Evolutionary conservation across 257 asterid species (phyloP).

Genomic region (Lycium barbarum): DNA sequence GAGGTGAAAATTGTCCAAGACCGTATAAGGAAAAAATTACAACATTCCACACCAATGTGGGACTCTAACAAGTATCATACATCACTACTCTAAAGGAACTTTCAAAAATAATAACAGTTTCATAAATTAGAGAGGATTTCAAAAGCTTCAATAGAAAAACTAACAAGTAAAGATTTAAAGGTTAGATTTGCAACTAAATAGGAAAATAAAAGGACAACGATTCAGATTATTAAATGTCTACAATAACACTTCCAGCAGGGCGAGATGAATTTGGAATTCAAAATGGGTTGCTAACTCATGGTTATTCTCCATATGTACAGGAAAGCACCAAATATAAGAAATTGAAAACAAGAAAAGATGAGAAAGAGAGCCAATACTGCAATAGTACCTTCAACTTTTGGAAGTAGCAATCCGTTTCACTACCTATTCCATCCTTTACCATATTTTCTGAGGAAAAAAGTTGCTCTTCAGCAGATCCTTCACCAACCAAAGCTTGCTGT

Average conservation of each 20-base stretch:
- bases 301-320: constrained; percentile 19
- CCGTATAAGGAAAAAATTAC: neutral
- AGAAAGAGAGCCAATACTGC: constrained; percentile 27
- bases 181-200: neutral
- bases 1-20: neutral
- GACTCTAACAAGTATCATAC: neutral
- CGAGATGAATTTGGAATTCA: neutral
- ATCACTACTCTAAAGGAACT: neutral
- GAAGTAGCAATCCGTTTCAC: constrained; percentile 72
- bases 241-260: neutral
- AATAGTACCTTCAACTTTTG: constrained; percentile 75
- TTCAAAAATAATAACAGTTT: neutral
- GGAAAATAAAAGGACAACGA: neutral
- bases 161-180: neutral
- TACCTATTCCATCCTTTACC: constrained; percentile 58
- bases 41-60: neutral
- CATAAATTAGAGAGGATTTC: neutral
- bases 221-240: constrained; percentile 3
- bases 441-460: constrained; percentile 73
- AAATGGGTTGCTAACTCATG: neutral
- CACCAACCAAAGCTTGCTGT: constrained; percentile 99
- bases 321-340: constrained; percentile 24
- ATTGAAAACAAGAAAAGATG: constrained; percentile 25
- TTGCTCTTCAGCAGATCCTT: constrained; percentile 86
- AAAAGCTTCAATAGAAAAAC: neutral